These are phyloP conservation scores for Fragilariopsis cylindrus DNA, from an alignment of 108 stramenopile species.

Conservation along the genomic window DNA sequence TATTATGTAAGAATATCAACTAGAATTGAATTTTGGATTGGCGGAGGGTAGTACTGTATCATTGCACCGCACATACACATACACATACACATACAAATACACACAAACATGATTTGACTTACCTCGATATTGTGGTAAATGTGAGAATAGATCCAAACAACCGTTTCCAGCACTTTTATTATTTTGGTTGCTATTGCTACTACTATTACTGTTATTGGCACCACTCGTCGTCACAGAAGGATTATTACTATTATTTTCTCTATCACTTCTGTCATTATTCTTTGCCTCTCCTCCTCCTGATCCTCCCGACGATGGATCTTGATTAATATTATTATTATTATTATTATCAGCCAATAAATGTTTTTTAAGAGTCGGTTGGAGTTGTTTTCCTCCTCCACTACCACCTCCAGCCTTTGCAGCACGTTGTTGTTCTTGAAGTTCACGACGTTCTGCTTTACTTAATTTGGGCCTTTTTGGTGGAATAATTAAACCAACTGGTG, in stretches of 20 bases:
- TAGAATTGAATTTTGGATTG: too few relatives aligned
- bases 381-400: constrained; percentile 7
- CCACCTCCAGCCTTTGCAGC: constrained; percentile 84
- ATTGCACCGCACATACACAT: not conserved
- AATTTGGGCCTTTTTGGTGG: constrained; percentile 89
- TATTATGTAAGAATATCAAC: not conserved
- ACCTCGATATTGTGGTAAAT: constrained; percentile 77
- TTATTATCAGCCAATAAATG: not conserved
- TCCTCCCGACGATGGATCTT: not conserved
- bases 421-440: constrained; percentile 89
- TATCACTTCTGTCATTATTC: too few relatives aligned
- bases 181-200: constrained; percentile 26
- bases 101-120: constrained; percentile 5
- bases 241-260: not conserved
- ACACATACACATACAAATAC: not conserved
- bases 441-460: constrained; percentile 93
- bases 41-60: not conserved
- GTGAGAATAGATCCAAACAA: constrained; percentile 80
- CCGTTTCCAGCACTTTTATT: constrained; percentile 37
- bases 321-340: too few relatives aligned
- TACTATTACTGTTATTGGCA: not conserved
- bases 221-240: not conserved
- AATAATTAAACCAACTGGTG: constrained; percentile 63
- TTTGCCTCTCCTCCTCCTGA: too few relatives aligned
- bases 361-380: constrained; percentile 14